Percentiles rank a stretch among this genome's conserved stretches.
phyloP scores from a whole-genome alignment of 164 flowering plant genomes.

The Amborella trichopoda region DNA sequence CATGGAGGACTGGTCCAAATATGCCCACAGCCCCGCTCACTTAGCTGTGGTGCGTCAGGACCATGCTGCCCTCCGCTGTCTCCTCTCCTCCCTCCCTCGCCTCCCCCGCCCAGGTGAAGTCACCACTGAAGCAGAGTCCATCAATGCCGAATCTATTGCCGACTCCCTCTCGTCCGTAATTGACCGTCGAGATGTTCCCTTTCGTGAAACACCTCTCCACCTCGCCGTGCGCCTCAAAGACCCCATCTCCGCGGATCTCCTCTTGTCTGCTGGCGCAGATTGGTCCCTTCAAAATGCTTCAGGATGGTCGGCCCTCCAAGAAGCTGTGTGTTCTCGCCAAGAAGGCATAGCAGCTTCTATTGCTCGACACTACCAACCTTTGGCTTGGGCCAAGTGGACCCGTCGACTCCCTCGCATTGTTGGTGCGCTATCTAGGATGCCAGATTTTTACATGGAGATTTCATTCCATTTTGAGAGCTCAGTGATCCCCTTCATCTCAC shows the following conservation, averaged over 20 bases:
- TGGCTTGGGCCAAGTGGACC: constrained; percentile 99
- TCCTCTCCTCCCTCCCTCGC: constrained; percentile 54
- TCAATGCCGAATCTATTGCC: constrained; percentile 68
- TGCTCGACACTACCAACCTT: constrained; percentile 93
- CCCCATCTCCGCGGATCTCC: constrained; percentile 65
- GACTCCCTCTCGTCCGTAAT: constrained; percentile 69
- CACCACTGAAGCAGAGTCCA: constrained; percentile 57
- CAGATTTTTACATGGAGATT: constrained; percentile 98
- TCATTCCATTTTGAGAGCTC: constrained; percentile 97
- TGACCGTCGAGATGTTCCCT: constrained; percentile 93
- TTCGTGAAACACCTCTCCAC: constrained; percentile 95
- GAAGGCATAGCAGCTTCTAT: constrained; percentile 90
- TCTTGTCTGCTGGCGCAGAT: constrained; percentile 95
- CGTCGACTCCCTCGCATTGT: constrained; percentile 90
- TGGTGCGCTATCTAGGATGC: constrained; percentile 68
- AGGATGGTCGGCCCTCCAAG: constrained; percentile 99
- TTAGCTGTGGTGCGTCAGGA: constrained; percentile 66
- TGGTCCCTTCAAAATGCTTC: constrained; percentile 98
- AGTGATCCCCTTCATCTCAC: constrained; percentile 89
- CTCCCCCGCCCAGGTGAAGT: constrained; percentile 82
- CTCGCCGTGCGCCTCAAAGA: constrained; percentile 82
- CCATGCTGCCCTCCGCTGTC: constrained; percentile 40
- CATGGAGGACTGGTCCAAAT: constrained; percentile 84
- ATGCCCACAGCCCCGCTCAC: constrained; percentile 79
- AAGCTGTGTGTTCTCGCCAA: constrained; percentile 90